A percentile compares a stretch with the other conserved stretches of the same genome.
Evolutionary conservation across 345 rosid genomes (phyloP).

Genomic region (Acer yangbiense): DNA sequence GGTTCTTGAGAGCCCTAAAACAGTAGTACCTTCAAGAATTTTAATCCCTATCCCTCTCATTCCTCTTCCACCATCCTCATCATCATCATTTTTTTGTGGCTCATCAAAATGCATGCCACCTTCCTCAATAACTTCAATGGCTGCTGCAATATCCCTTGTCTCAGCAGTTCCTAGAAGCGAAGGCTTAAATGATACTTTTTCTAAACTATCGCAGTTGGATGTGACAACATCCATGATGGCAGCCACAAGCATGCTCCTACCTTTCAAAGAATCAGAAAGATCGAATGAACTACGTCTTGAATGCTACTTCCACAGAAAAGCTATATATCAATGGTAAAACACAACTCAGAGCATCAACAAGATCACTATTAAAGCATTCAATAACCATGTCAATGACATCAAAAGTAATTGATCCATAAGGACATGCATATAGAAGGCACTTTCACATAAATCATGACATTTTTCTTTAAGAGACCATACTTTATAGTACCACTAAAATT

Average conservation of each 20-base stretch:
- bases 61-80: slow-evolving; percentile 71
- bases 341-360: slow-evolving; percentile 38
- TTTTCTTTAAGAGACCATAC: not conserved
- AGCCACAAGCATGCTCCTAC: slow-evolving; percentile 99
- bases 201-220: slow-evolving; percentile 69
- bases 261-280: slow-evolving; percentile 97
- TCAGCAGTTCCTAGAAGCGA: slow-evolving; percentile 72
- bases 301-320: slow-evolving; percentile 96
- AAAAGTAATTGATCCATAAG: not conserved
- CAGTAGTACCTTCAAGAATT: slow-evolving; percentile 91
- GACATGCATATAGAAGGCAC: not conserved
- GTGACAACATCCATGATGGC: slow-evolving; percentile 98
- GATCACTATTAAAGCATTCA: slow-evolving; percentile 13
- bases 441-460: not conserved
- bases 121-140: slow-evolving; percentile 91
- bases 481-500: not conserved
- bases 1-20: slow-evolving; percentile 77
- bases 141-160: slow-evolving; percentile 85
- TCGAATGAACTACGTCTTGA: slow-evolving; percentile 95
- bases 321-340: slow-evolving; percentile 70
- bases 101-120: slow-evolving; percentile 85
- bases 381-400: not conserved
- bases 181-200: slow-evolving; percentile 57
- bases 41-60: slow-evolving; percentile 88
- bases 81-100: slow-evolving; percentile 56